A percentile compares a stretch with the other conserved stretches of the same genome.
Conservation (phyloP, 345 rosid genomes). For the Camelina sativa region DNA sequence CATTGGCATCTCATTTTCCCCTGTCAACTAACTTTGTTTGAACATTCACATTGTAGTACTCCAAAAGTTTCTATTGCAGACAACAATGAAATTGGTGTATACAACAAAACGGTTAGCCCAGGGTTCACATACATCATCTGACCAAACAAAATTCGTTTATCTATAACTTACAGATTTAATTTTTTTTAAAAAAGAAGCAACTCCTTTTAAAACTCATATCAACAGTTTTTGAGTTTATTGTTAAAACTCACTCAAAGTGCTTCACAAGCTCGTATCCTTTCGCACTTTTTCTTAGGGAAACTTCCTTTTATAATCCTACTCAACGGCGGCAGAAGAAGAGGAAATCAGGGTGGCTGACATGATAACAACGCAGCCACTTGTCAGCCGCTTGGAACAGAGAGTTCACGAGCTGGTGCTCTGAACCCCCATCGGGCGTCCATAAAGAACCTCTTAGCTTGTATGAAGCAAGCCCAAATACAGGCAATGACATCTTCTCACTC, state of each 20-base stretch:
- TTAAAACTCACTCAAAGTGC: constrained; percentile 18
- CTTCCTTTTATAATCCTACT: constrained; percentile 13
- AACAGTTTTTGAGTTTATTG: constrained; percentile 29
- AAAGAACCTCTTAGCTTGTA: constrained; percentile 74
- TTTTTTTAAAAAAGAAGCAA: neutral
- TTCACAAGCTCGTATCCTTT: neutral
- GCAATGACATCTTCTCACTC: constrained; percentile 54
- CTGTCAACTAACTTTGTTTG: neutral
- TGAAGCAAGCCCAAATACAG: constrained; percentile 73
- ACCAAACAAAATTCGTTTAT: constrained; percentile 37
- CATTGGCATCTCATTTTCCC: neutral
- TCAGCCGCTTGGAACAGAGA: constrained; percentile 62
- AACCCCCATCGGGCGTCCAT: constrained; percentile 63
- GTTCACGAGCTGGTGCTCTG: constrained; percentile 52
- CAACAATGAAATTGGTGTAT: constrained; percentile 13
- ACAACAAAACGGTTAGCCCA: constrained; percentile 30
- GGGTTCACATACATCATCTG: constrained; percentile 33
- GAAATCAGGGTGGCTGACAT: constrained; percentile 83
- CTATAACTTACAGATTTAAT: constrained; percentile 27
- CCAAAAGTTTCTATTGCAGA: constrained; percentile 27
- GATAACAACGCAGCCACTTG: constrained; percentile 54
- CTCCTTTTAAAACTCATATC: constrained; percentile 26
- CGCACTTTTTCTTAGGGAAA: neutral
- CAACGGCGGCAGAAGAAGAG: constrained; percentile 55
- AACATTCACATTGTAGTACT: constrained; percentile 23